Percentiles rank a stretch among this genome's conserved stretches.
These are phyloP conservation scores for Pseudocercospora crystallina DNA, from an alignment of 2,329 filamentous ascomycete genomes.

Conservation along the genomic window DNA sequence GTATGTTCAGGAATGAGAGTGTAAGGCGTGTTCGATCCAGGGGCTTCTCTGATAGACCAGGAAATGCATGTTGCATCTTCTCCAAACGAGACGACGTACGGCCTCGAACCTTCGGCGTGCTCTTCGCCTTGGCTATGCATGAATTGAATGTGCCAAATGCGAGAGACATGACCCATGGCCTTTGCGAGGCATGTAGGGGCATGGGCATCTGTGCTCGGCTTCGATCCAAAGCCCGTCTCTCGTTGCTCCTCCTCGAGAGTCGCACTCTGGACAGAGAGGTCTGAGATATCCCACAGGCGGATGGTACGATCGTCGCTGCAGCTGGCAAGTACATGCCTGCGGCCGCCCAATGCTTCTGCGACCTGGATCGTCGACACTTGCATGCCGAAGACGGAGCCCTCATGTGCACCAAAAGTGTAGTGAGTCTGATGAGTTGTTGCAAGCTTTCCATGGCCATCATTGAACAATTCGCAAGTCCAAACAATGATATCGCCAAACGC, in stretches of 20 bases:
- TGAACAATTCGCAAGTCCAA: slow-evolving; percentile 65
- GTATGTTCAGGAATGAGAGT: slow-evolving; percentile 55
- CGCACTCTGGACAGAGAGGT: slow-evolving; percentile 37
- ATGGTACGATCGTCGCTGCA: slow-evolving; percentile 95
- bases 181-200: slow-evolving; percentile 56
- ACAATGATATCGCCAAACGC: slow-evolving; percentile 92
- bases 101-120: too few species aligned
- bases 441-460: slow-evolving; percentile 1
- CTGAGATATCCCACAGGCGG: slow-evolving; percentile 79
- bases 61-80: slow-evolving; percentile 77
- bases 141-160: slow-evolving; percentile 86
- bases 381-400: slow-evolving; percentile 92
- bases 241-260: slow-evolving; percentile 30
- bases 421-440: slow-evolving; percentile 45
- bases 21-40: slow-evolving; percentile 13
- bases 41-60: slow-evolving; percentile 49
- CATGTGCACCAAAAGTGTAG: slow-evolving; percentile 67
- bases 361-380: slow-evolving; percentile 61
- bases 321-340: slow-evolving; percentile 70
- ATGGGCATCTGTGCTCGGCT: slow-evolving; percentile 41
- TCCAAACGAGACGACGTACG: slow-evolving; percentile 65
- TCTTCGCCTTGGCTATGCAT: not conserved
- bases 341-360: slow-evolving; percentile 41
- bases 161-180: slow-evolving; percentile 80
- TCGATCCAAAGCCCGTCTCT: slow-evolving; percentile 47